Conservation (phyloP, 2,329 filamentous ascomycete genomes). For the Akanthomyces muscarius region DNA sequence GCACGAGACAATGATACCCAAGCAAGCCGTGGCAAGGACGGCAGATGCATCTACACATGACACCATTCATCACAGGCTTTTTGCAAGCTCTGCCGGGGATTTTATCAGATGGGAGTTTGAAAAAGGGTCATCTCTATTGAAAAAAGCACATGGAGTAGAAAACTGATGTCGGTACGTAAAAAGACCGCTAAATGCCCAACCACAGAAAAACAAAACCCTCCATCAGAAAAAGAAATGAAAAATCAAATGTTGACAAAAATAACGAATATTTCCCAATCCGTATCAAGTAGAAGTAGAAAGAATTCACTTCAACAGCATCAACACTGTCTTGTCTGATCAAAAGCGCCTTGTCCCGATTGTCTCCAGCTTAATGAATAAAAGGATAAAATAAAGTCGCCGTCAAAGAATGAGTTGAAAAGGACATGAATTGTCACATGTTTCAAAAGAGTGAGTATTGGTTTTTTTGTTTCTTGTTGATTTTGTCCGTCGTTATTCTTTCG, state of each 20-base stretch:
- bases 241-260: background rate
- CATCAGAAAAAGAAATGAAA: background rate
- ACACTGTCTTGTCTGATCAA: slow-evolving; percentile 22
- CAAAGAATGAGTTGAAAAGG: background rate
- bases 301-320: slow-evolving; percentile 20
- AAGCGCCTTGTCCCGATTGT: slow-evolving; percentile 22
- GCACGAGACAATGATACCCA: too few relatives aligned
- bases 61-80: too few relatives aligned
- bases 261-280: slow-evolving; percentile 7
- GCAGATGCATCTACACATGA: background rate
- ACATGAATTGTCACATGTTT: background rate
- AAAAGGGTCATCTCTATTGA: slow-evolving; percentile 3
- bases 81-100: too few relatives aligned
- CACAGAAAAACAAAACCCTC: slow-evolving; percentile 3
- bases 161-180: background rate
- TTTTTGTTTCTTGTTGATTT: background rate
- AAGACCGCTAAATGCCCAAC: slow-evolving; percentile 15
- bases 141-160: background rate
- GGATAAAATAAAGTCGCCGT: background rate
- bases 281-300: slow-evolving; percentile 17
- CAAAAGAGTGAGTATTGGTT: background rate
- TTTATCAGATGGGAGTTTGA: too few relatives aligned
- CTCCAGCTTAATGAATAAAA: slow-evolving; percentile 8
- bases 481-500: slow-evolving; percentile 38
- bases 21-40: background rate